Base-by-base conservation (phyloP, 371 early-diverging fungal species). In the Conidiobolus coronatus region DNA sequence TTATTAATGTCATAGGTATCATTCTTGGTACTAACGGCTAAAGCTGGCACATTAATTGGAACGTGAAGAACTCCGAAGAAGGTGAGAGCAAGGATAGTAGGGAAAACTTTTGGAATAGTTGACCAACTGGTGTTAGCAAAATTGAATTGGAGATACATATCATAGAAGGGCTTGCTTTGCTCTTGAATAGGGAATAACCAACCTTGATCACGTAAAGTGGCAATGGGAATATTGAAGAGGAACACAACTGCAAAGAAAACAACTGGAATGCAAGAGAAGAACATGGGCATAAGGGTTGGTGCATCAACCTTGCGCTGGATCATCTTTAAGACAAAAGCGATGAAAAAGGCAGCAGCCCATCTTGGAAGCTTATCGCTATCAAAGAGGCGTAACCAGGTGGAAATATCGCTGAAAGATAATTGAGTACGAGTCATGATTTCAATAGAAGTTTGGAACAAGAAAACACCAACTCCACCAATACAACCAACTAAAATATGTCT, bases 51-150 rank as follows among this genome's bases (percentile, higher is more conserved):
- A 48, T 81, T 84, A 53, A 81, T 81, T 8, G 95, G 93, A 1
- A 94, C 95, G 56, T 93, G 92, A 19, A 94, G 66, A 22, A 93
- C 75, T 65, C 87, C 88, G 60, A 94, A 94, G 55, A 94, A 93
- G 6, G 87, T 77, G 49, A 92, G 62, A 0, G 92, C 89, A 14
- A 91, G 50, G 79, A 90, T 86, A 1, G 90, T 87, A 2, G 91
- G 90, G 9, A 90, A 52, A 0, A 86, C 77, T 23, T 70, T 62
- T 13, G 67, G 58, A 1, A 91, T 57, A 2, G 84, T 79, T 2
- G 56, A 47, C 92, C 90, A 94, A 53, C 79, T 62, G 1, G 77
- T 77, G 44, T 65, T 56, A 14, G 52, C 56, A 40, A 80, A 67
- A 58, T 78, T 64, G 53, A 74, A 87, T 50, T 81, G 77, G 7